These are phyloP conservation scores for Fusarium fracticaudum DNA, from an alignment of 2,329 filamentous ascomycete genomes.

Conservation along the genomic window DNA sequence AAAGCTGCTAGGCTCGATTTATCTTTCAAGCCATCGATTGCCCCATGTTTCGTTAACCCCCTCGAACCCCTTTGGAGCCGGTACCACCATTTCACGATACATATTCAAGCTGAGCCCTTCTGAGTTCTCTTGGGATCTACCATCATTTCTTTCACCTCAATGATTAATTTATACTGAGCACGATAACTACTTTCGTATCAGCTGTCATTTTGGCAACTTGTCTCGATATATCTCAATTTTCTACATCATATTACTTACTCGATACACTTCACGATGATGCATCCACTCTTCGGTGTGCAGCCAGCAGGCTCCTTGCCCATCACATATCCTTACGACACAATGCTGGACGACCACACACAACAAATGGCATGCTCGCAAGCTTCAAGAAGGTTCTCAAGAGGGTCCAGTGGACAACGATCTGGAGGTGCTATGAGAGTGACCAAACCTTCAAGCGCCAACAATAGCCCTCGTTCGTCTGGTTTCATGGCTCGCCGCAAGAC, in stretches of 20 bases:
- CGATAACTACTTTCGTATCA: not conserved
- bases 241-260: not conserved
- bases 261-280: constrained; percentile 45
- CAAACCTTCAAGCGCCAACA: constrained; percentile 75
- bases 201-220: not conserved
- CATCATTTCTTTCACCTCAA: constrained; percentile 2
- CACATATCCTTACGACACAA: constrained; percentile 49
- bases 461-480: constrained; percentile 69
- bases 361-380: constrained; percentile 61
- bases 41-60: constrained; percentile 47
- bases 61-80: constrained; percentile 41
- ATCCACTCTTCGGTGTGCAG: constrained; percentile 41
- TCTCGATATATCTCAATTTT: not conserved
- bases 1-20: constrained; percentile 49
- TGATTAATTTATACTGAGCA: not conserved
- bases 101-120: constrained; percentile 44
- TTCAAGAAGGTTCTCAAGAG: constrained; percentile 59
- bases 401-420: constrained; percentile 60
- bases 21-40: constrained; percentile 49
- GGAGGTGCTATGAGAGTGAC: constrained; percentile 65
- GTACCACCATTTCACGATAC: constrained; percentile 43
- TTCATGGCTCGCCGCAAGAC: constrained; percentile 64
- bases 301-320: constrained; percentile 41
- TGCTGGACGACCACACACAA: constrained; percentile 62
- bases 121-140: not conserved